phyloP scores from a whole-genome alignment of 129 eudicot genomes.

The Scalesia atractyloides region DNA sequence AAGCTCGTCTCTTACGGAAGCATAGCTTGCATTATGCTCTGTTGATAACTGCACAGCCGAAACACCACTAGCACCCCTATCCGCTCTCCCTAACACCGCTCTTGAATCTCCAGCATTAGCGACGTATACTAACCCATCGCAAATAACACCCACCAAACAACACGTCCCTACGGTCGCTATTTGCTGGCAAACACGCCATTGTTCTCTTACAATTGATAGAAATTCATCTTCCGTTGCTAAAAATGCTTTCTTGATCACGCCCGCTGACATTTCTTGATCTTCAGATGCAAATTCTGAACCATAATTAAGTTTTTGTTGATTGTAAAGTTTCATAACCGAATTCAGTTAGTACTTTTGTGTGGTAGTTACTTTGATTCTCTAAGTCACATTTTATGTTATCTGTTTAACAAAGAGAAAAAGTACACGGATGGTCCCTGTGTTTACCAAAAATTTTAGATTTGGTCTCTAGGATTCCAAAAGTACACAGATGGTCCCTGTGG shows the following conservation, averaged over 20 bases:
- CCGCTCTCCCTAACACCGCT: constrained; percentile 79
- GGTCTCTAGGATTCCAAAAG: too few relatives aligned
- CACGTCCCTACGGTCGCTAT: constrained; percentile 86
- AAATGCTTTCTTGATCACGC: constrained; percentile 78
- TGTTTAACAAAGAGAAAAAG: neutral
- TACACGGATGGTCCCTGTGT: too few relatives aligned
- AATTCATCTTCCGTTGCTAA: constrained; percentile 87
- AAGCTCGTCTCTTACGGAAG: constrained; percentile 80
- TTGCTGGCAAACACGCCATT: constrained; percentile 67
- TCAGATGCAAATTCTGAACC: constrained; percentile 71
- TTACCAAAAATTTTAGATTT: neutral
- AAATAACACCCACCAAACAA: constrained; percentile 81
- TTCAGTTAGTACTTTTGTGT: neutral
- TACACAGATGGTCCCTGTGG: too few relatives aligned
- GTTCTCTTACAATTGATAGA: constrained; percentile 59
- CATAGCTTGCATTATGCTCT: constrained; percentile 76
- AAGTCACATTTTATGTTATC: too few relatives aligned
- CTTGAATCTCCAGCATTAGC: constrained; percentile 99
- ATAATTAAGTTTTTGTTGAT: neutral
- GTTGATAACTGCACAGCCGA: constrained; percentile 74
- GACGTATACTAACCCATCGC: constrained; percentile 64
- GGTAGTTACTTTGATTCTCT: too few relatives aligned
- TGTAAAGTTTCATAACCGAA: neutral
- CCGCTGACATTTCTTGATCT: constrained; percentile 67
- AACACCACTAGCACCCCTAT: constrained; percentile 55